phyloP scores from a whole-genome alignment of 2,329 filamentous ascomycete genomes.

The Tricladium varicosporioides region DNA sequence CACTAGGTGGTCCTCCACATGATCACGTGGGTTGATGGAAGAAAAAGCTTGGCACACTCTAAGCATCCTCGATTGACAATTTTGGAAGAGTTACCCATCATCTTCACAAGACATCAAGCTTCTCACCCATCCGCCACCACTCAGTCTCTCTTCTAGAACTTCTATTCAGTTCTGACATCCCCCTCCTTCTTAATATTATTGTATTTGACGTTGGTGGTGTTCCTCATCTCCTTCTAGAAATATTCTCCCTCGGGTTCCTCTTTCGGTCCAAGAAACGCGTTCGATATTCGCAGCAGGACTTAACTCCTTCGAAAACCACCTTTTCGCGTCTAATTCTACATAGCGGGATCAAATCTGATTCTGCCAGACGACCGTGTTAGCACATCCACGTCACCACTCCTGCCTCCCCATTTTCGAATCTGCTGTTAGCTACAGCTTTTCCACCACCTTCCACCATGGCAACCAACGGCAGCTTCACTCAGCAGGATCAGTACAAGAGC shows the following conservation, averaged over 20 bases:
- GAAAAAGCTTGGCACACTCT: not conserved
- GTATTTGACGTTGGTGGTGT: slow-evolving; percentile 20
- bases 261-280: slow-evolving; percentile 21
- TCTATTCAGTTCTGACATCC: slow-evolving; percentile 22
- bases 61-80: slow-evolving; percentile 9
- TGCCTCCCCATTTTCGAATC: slow-evolving; percentile 14
- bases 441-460: slow-evolving; percentile 27
- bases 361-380: slow-evolving; percentile 12
- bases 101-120: slow-evolving; percentile 16
- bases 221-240: slow-evolving; percentile 19
- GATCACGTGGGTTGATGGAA: not conserved
- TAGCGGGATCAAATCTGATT: not conserved
- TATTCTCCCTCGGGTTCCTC: slow-evolving; percentile 10
- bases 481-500: slow-evolving; percentile 36
- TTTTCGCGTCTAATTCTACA: slow-evolving; percentile 7
- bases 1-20: not conserved
- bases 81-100: slow-evolving; percentile 13
- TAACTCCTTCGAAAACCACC: slow-evolving; percentile 16
- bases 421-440: slow-evolving; percentile 23
- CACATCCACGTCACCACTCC: slow-evolving; percentile 3
- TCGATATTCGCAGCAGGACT: slow-evolving; percentile 33
- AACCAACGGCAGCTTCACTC: slow-evolving; percentile 36
- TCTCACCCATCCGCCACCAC: slow-evolving; percentile 11
- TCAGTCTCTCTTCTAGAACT: slow-evolving; percentile 24
- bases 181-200: slow-evolving; percentile 27